Evolutionary conservation across 495 filamentous ascomycete genomes (phyloP).

Genomic region (Penicillium steckii): DNA sequence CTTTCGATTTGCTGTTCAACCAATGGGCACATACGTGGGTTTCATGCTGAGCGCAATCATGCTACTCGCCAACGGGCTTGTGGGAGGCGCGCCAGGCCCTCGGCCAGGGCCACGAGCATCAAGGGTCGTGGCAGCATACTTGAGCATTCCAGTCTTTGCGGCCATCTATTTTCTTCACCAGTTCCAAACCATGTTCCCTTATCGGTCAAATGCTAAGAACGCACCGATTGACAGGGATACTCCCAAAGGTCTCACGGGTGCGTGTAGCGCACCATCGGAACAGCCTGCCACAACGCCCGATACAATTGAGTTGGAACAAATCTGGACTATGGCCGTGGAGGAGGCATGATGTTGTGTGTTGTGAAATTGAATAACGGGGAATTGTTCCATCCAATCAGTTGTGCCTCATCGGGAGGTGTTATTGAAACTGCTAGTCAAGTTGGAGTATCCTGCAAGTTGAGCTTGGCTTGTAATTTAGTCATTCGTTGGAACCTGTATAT

Average conservation of each 20-base stretch:
- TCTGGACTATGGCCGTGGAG: constrained; percentile 13
- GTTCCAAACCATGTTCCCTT: constrained; percentile 8
- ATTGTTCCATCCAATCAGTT: too few species aligned
- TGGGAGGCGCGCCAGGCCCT: constrained; percentile 43
- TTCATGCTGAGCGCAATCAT: constrained; percentile 48
- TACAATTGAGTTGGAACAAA: constrained; percentile 11
- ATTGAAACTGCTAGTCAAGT: too few species aligned
- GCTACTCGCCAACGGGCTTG: constrained; percentile 52
- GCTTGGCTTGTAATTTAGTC: too few species aligned
- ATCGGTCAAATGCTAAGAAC: constrained; percentile 1
- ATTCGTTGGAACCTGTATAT: too few species aligned
- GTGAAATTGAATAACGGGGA: too few species aligned
- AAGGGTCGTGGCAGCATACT: constrained; percentile 58
- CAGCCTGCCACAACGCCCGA: constrained; percentile 1
- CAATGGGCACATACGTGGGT: constrained; percentile 49
- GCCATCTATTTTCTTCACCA: constrained; percentile 31
- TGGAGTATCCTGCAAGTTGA: too few species aligned
- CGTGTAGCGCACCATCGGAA: not conserved
- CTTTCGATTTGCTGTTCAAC: constrained; percentile 49
- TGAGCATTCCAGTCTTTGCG: constrained; percentile 58
- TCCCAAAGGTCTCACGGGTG: not conserved
- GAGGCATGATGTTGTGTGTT: too few species aligned
- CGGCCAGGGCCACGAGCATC: constrained; percentile 38
- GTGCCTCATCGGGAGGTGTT: too few species aligned
- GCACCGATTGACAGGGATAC: not conserved